A percentile compares a stretch with the other conserved stretches of the same genome.
Conservation (phyloP, 805 yeast species). For the Monosporozyma unispora region DNA sequence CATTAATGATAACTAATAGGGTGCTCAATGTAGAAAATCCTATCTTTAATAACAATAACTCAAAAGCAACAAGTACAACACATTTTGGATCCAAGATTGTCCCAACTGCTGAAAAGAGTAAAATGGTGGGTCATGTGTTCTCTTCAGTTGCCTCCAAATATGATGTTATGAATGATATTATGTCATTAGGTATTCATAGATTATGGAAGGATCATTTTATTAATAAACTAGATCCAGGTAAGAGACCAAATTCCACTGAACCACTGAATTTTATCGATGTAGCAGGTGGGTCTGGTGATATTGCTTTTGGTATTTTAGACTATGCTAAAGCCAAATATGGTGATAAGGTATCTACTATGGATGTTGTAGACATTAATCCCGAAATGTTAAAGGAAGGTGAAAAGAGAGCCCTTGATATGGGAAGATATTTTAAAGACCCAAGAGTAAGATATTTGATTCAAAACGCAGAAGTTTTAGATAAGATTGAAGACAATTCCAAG, state of each 20-base stretch:
- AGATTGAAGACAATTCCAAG: conserved; percentile 76
- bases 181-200: conserved; percentile 93
- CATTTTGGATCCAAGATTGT: conserved; percentile 91
- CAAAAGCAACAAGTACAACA: conserved; percentile 33
- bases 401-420: conserved; percentile 54
- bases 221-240: conserved; percentile 82
- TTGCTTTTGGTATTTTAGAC: conserved; percentile 88
- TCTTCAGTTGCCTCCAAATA: conserved; percentile 90
- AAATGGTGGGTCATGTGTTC: conserved; percentile 76
- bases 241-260: conserved; percentile 67
- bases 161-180: conserved; percentile 95
- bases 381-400: conserved; percentile 95
- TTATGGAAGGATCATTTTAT: conserved; percentile 92
- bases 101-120: conserved; percentile 69
- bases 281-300: conserved; percentile 98
- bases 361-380: conserved; percentile 87
- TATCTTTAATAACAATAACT: neutral
- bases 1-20: neutral
- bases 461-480: conserved; percentile 84
- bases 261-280: conserved; percentile 89
- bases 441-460: conserved; percentile 79
- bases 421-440: conserved; percentile 41
- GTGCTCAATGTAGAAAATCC: neutral
- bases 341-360: conserved; percentile 72
- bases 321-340: conserved; percentile 76